A percentile compares a stretch with the other conserved stretches of the same genome.
Conservation (phyloP, 2,329 filamentous ascomycete species). For the Pseudohalonectria lignicola region DNA sequence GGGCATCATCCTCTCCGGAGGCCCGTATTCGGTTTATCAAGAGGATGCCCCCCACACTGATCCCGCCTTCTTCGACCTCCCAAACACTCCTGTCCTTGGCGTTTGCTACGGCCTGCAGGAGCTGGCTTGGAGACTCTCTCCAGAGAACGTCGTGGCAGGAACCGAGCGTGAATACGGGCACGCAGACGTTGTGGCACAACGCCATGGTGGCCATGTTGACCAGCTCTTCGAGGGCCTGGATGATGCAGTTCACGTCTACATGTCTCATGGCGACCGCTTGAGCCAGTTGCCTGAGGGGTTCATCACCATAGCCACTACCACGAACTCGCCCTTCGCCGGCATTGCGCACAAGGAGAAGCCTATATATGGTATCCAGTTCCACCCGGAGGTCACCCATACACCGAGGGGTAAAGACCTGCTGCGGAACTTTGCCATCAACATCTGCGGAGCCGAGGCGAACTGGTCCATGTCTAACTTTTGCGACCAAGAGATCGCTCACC, state of each 20-base stretch:
- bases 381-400: conserved; percentile 41
- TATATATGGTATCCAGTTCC: conserved; percentile 44
- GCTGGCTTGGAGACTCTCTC: conserved; percentile 58
- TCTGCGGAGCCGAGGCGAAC: conserved; percentile 64
- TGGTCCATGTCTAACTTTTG: conserved; percentile 86
- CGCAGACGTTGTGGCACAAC: conserved; percentile 1
- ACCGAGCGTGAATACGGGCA: conserved; percentile 12
- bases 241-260: conserved; percentile 56
- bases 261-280: conserved; percentile 59
- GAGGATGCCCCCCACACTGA: conserved; percentile 65
- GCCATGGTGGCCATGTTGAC: conserved; percentile 50
- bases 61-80: conserved; percentile 63
- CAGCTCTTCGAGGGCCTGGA: conserved; percentile 68
- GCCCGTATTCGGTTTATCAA: conserved; percentile 69
- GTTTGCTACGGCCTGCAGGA: conserved; percentile 47
- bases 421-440: conserved; percentile 72
- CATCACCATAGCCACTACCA: conserved; percentile 58
- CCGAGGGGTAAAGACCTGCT: conserved; percentile 59
- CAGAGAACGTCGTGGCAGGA: conserved; percentile 19
- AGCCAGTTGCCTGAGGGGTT: conserved; percentile 56
- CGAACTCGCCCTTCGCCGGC: conserved; percentile 66
- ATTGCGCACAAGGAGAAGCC: conserved; percentile 61
- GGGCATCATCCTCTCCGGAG: conserved; percentile 68
- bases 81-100: conserved; percentile 18
- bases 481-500: conserved; percentile 68